Evolutionary conservation across 1,139 yeast species (phyloP).

Genomic region (Blastobotrys petasosporus): DNA sequence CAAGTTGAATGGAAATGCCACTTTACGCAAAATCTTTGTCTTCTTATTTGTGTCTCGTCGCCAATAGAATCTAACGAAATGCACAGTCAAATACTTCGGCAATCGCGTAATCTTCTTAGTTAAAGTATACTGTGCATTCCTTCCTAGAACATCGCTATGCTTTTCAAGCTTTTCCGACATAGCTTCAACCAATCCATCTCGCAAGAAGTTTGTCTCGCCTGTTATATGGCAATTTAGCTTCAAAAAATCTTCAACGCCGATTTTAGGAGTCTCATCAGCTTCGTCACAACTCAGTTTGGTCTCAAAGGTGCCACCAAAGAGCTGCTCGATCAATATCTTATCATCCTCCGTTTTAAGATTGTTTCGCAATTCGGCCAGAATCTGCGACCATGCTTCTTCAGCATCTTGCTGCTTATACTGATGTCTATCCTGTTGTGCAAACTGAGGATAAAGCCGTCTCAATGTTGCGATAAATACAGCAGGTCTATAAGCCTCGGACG

Average conservation of each 20-base stretch:
- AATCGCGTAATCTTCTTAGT: conserved; percentile 66
- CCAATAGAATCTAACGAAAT: conserved; percentile 94
- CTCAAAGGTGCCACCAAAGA: conserved; percentile 60
- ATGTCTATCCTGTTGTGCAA: conserved; percentile 60
- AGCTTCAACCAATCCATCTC: conserved; percentile 76
- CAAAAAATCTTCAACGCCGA: conserved; percentile 49
- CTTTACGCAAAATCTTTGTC: conserved; percentile 89
- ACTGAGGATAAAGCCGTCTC: conserved; percentile 65
- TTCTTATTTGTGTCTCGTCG: conserved; percentile 85
- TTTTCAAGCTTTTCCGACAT: conserved; percentile 74
- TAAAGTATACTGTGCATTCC: conserved; percentile 66
- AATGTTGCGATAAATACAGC: conserved; percentile 49
- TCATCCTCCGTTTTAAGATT: conserved; percentile 18
- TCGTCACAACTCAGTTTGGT: conserved; percentile 55
- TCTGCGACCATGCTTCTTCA: conserved; percentile 87
- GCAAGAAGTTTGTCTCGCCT: conserved; percentile 76
- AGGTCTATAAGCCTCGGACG: conserved; percentile 41
- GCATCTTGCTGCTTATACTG: conserved; percentile 94
- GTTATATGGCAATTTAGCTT: conserved; percentile 88
- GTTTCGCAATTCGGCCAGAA: conserved; percentile 48
- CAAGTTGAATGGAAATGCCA: conserved; percentile 77
- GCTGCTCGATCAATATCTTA: conserved; percentile 42
- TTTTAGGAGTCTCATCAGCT: conserved; percentile 47
- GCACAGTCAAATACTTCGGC: conserved; percentile 85
- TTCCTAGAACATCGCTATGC: conserved; percentile 60